A percentile compares a stretch with the other conserved stretches of the same genome.
Evolutionary conservation across 208 protist genomes (phyloP).

Genomic region (Hexamita inflata): DNA sequence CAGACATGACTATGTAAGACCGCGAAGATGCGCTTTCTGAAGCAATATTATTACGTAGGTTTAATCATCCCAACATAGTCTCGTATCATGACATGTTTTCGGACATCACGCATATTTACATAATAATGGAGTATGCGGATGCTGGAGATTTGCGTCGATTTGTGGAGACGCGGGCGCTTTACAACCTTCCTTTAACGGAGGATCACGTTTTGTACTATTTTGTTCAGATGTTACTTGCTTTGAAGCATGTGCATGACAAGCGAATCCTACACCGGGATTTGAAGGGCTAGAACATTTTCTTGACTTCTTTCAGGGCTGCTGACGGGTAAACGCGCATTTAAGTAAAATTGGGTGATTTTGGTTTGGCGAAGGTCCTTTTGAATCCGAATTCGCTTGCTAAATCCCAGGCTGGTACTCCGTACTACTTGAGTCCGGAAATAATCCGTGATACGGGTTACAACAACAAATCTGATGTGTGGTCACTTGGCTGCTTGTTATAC

Average conservation of each 20-base stretch:
- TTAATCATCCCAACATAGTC: slow-evolving; percentile 36
- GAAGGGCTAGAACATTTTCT: slow-evolving; percentile 53
- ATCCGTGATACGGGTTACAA: slow-evolving; percentile 39
- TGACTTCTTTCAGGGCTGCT: too few relatives aligned
- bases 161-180: neutral
- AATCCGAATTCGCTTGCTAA: slow-evolving; percentile 24
- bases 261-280: slow-evolving; percentile 56
- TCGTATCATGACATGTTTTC: slow-evolving; percentile 30
- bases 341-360: slow-evolving; percentile 39
- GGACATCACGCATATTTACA: slow-evolving; percentile 7
- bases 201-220: slow-evolving; percentile 48
- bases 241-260: slow-evolving; percentile 51
- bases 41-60: slow-evolving; percentile 22
- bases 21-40: slow-evolving; percentile 21
- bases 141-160: slow-evolving; percentile 21
- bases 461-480: slow-evolving; percentile 49
- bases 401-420: slow-evolving; percentile 45
- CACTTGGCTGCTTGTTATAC: slow-evolving; percentile 50
- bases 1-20: neutral
- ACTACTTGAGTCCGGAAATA: slow-evolving; percentile 50
- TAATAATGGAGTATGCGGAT: slow-evolving; percentile 43
- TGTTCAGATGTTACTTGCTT: slow-evolving; percentile 49
- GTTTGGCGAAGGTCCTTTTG: slow-evolving; percentile 37
- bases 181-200: slow-evolving; percentile 40
- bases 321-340: neutral